Evolutionary conservation across 768 basidiomycete species (phyloP).

Genomic region (Pseudohyphozyma bogoriensis): DNA sequence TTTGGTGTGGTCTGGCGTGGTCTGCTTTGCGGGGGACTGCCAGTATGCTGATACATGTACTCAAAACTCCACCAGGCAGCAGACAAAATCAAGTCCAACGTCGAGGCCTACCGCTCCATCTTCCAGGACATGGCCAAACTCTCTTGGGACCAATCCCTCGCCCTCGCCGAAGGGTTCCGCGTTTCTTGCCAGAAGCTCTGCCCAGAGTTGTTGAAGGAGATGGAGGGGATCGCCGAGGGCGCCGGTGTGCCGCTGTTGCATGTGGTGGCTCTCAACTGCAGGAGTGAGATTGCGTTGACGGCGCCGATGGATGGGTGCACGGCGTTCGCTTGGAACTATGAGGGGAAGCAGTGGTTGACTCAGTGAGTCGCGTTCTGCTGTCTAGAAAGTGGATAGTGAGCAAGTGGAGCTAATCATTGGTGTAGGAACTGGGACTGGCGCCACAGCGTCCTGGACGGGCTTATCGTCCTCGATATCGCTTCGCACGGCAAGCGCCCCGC

Average conservation of each 20-base stretch:
- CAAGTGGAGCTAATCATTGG: no score
- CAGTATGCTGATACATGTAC: no score
- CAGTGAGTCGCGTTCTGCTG: neutral
- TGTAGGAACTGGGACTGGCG: constrained; percentile 14
- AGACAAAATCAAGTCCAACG: no score
- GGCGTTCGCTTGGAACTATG: neutral
- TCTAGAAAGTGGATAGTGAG: no score
- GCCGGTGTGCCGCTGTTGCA: neutral
- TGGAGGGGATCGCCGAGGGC: constrained; percentile 9
- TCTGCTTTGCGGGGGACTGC: no score
- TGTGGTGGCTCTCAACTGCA: constrained; percentile 1
- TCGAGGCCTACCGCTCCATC: neutral
- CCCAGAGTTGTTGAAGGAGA: constrained; percentile 5
- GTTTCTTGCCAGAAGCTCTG: neutral
- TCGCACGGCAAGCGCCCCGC: neutral
- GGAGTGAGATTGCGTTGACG: constrained; percentile 2
- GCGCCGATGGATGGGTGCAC: constrained; percentile 1
- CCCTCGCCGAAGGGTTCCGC: neutral
- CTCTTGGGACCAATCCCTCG: neutral
- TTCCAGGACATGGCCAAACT: neutral
- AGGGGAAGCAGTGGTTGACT: neutral
- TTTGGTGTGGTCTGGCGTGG: no score
- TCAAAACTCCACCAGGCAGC: no score
- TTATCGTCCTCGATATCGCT: constrained; percentile 12
- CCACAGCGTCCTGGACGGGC: neutral